Conservation (phyloP, 1,139 yeast species). For the Yamadazyma atmosphaerica region DNA sequence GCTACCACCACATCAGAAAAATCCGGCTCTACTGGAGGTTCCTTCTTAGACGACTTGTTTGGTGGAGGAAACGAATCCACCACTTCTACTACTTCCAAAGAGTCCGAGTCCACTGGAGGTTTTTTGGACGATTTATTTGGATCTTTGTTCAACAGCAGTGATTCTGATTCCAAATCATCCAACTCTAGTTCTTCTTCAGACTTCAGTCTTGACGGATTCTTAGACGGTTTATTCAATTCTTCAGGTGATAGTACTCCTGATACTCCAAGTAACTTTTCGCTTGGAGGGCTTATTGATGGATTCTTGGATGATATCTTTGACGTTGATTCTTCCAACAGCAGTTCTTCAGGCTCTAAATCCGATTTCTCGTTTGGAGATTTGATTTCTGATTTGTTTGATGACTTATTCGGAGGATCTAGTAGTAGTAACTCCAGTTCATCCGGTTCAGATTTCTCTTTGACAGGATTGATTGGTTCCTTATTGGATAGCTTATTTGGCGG, state of each 20-base stretch:
- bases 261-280: conserved; percentile 17
- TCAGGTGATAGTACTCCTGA: conserved; percentile 14
- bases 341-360: conserved; percentile 16
- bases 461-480: conserved; percentile 7
- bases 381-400: conserved; percentile 16
- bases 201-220: conserved; percentile 11
- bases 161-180: conserved; percentile 8
- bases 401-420: conserved; percentile 17
- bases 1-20: conserved; percentile 16
- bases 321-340: conserved; percentile 14
- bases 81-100: conserved; percentile 12
- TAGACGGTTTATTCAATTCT: conserved; percentile 15
- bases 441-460: conserved; percentile 15
- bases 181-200: conserved; percentile 10
- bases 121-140: conserved; percentile 13
- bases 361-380: conserved; percentile 13
- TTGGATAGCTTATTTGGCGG: conserved; percentile 13
- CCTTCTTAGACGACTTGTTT: conserved; percentile 15
- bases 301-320: conserved; percentile 23
- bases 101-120: conserved; percentile 12
- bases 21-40: conserved; percentile 15
- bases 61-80: conserved; percentile 12
- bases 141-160: conserved; percentile 6
- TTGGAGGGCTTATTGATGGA: conserved; percentile 16
- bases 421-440: conserved; percentile 15